These are phyloP conservation scores for Phytomonas sp. DNA, from an alignment of 208 protist genomes.

Conservation along the genomic window DNA sequence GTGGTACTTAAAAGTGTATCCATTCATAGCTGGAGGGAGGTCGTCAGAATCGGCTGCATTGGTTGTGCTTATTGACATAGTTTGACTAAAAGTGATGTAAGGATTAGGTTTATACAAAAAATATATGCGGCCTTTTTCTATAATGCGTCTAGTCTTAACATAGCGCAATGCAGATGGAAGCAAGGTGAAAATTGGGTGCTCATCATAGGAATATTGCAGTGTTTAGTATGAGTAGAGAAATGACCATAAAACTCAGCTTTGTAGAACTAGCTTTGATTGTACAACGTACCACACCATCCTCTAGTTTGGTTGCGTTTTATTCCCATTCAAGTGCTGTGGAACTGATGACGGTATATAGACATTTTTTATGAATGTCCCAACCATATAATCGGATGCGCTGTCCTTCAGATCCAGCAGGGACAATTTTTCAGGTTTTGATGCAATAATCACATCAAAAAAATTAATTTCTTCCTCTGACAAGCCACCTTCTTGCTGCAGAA, in stretches of 20 bases:
- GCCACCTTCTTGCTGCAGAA: slow-evolving; percentile 10
- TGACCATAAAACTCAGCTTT: background rate
- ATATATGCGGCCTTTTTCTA: background rate
- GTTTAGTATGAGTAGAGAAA: background rate
- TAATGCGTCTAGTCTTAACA: background rate
- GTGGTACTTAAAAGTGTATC: slow-evolving; percentile 45
- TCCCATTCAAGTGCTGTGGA: background rate
- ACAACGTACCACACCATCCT: background rate
- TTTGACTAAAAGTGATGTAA: background rate
- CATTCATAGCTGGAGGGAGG: slow-evolving; percentile 30
- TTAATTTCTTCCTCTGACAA: background rate
- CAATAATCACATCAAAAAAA: background rate
- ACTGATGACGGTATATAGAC: slow-evolving; percentile 28
- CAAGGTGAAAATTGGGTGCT: background rate
- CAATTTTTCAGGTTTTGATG: slow-evolving; percentile 17
- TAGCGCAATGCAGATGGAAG: background rate
- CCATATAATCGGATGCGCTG: slow-evolving; percentile 74
- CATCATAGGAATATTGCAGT: background rate
- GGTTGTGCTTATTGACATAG: background rate
- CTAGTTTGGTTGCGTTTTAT: background rate
- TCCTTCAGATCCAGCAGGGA: slow-evolving; percentile 84
- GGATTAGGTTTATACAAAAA: background rate
- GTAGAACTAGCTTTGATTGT: background rate
- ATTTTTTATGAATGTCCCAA: slow-evolving; percentile 71
- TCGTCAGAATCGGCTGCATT: background rate